phyloP scores from a whole-genome alignment of 2,329 filamentous ascomycete species.

The Trichoderma brevicompactum region DNA sequence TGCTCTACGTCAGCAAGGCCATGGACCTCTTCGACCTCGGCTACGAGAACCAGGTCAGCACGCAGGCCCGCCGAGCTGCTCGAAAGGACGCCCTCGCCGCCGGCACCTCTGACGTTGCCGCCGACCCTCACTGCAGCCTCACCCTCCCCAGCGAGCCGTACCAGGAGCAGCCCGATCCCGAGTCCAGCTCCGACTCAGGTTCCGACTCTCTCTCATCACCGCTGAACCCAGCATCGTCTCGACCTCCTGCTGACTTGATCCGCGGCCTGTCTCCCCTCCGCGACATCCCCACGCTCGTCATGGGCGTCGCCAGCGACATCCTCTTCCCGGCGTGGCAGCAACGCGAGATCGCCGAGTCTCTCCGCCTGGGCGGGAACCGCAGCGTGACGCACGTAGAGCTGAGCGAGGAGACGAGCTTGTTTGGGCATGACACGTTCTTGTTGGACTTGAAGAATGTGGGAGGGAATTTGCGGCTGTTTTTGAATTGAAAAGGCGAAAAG shows the following conservation, averaged over 20 bases:
- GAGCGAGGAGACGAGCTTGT: slow-evolving; percentile 90
- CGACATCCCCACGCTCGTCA: slow-evolving; percentile 80
- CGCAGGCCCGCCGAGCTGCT: slow-evolving; percentile 63
- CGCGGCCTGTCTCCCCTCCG: slow-evolving; percentile 72
- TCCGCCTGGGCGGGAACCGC: slow-evolving; percentile 76
- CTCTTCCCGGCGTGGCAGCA: slow-evolving; percentile 98
- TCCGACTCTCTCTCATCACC: slow-evolving; percentile 35
- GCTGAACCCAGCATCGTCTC: slow-evolving; percentile 43
- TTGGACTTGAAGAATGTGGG: slow-evolving; percentile 92
- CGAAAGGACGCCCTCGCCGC: slow-evolving; percentile 62
- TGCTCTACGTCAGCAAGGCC: slow-evolving; percentile 95
- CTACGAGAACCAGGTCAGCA: slow-evolving; percentile 66
- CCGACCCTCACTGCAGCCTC: slow-evolving; percentile 65
- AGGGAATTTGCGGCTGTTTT: slow-evolving; percentile 77
- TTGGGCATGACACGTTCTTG: slow-evolving; percentile 96
- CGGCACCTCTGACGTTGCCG: slow-evolving; percentile 56
- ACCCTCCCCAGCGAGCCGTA: slow-evolving; percentile 85
- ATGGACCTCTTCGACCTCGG: slow-evolving; percentile 99
- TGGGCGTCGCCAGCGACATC: slow-evolving; percentile 95
- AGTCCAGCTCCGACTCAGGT: slow-evolving; percentile 42
- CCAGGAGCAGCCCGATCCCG: slow-evolving; percentile 69
- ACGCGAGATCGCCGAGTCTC: slow-evolving; percentile 84
- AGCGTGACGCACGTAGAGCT: slow-evolving; percentile 87
- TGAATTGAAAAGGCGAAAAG: slow-evolving; percentile 50
- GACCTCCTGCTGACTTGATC: slow-evolving; percentile 79